phyloP scores from a whole-genome alignment of 495 filamentous ascomycete species.

The Daldinia bambusicola region DNA sequence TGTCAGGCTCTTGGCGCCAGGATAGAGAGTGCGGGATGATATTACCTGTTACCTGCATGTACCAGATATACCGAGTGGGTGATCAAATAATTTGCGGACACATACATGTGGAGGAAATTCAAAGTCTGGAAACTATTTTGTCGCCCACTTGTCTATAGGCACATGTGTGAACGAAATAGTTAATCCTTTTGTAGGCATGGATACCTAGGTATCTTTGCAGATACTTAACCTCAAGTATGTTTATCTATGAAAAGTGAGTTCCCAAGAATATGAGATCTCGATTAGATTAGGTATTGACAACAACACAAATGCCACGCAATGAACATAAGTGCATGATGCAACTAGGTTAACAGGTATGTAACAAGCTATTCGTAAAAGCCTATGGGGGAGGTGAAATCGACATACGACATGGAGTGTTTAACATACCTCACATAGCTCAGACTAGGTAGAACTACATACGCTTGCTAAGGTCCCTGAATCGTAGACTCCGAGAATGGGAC shows the following conservation, averaged over 20 bases:
- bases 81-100: too few species aligned
- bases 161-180: too few species aligned
- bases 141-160: too few species aligned
- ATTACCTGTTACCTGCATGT: slow-evolving; percentile 7
- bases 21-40: slow-evolving; percentile 35
- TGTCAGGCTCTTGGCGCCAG: slow-evolving; percentile 34
- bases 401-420: neutral
- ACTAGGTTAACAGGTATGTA: too few species aligned
- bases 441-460: slow-evolving; percentile 21
- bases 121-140: too few species aligned
- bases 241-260: neutral
- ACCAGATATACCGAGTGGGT: too few species aligned
- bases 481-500: slow-evolving; percentile 32
- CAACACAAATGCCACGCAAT: neutral
- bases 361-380: neutral
- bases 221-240: neutral
- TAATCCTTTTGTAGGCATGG: too few species aligned
- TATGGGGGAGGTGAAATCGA: slow-evolving; percentile 8
- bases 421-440: too few species aligned
- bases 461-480: slow-evolving; percentile 31
- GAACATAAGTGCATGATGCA: neutral
- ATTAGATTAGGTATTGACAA: neutral
- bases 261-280: slow-evolving; percentile 13
- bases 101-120: too few species aligned
- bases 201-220: too few species aligned